Evolutionary conservation across 495 filamentous ascomycete genomes (phyloP), one percentile per base, ranked within the genome.

Genomic region (Daldinia loculata): DNA sequence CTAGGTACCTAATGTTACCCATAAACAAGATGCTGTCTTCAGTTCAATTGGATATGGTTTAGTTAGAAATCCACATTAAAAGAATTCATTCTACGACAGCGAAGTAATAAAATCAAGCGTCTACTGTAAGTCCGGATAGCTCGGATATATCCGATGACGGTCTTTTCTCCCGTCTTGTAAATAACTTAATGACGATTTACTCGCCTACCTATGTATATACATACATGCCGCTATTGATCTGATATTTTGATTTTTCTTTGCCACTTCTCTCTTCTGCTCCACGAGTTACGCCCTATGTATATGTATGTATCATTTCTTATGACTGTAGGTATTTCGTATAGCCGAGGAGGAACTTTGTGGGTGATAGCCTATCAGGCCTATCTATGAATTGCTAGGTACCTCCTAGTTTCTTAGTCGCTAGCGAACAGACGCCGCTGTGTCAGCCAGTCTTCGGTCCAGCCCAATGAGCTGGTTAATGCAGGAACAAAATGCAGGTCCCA

Each of bases 391-490:
- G 24, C 30, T 19, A 30, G 19, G 4, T 29, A 6, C 27, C 6
- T 29, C 24, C 24, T 26, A 26, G n/a, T 32, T 17, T 22, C 15
- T 61, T 56, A 57, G 17, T 24, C 9, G 43, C 56, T 34, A 9
- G 53, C 61, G 55, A 59, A 55, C 43, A 6, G 26, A 63, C 43
- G 53, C 58, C 45, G 12, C 19, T 56, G 60, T 72, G 59, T 60
- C 59, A 72, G 59, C 69, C 41, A 63, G 51, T 61, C 22, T 30
- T 15, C 50, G 60, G 48, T 56, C 17, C 51, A 52, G 41, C 63
- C 63, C 58, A 55, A 59, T 63, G 39, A 56, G 15, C 29, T n/a
- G 63, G 63, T 51, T 68, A 72, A 72, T 72, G 69, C 69, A 72
- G 69, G 69, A 67, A 72, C 69, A 72, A 15, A 59, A 68, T 12